Conservation (phyloP, 2,329 filamentous ascomycete species). For the Albophoma yamanashiensis region DNA sequence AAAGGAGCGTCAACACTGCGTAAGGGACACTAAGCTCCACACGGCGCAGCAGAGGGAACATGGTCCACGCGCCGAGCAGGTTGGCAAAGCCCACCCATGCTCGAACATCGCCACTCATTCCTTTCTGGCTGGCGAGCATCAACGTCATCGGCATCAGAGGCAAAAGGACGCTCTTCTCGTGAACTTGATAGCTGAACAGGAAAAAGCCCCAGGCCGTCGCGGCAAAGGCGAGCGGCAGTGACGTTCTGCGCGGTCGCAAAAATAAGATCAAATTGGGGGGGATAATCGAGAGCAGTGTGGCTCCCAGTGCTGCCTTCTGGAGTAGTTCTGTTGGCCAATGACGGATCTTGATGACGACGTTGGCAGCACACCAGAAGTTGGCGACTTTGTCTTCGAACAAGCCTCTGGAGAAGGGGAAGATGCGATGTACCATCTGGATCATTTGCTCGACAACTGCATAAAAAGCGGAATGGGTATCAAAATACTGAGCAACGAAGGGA, state of each 20-base stretch:
- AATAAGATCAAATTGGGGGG: conserved; percentile 75
- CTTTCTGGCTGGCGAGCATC: conserved; percentile 67
- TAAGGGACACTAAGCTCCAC: conserved; percentile 83
- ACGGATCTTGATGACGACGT: conserved; percentile 80
- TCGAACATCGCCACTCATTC: conserved; percentile 63
- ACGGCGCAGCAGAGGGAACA: conserved; percentile 81
- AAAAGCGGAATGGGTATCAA: conserved; percentile 56
- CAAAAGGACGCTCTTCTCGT: conserved; percentile 92
- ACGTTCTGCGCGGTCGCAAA: conserved; percentile 61
- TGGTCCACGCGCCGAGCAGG: conserved; percentile 78
- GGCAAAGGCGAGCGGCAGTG: conserved; percentile 72
- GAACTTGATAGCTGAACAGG: conserved; percentile 93
- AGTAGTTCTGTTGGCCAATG: conserved; percentile 60
- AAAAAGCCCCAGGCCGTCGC: conserved; percentile 94
- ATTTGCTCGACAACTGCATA: conserved; percentile 71
- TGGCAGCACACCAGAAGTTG: conserved; percentile 93
- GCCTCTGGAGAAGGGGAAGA: conserved; percentile 92
- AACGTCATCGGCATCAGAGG: conserved; percentile 91
- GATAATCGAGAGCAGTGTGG: conserved; percentile 66
- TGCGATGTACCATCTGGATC: conserved; percentile 75
- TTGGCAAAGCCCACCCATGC: conserved; percentile 97
- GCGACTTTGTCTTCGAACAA: conserved; percentile 98
- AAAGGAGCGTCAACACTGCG: conserved; percentile 70
- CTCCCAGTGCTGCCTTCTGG: conserved; percentile 62
- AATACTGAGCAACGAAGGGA: conserved; percentile 42